Base-by-base conservation (phyloP, 768 basidiomycete species). In the Pilatotrama ljubarskyi region DNA sequence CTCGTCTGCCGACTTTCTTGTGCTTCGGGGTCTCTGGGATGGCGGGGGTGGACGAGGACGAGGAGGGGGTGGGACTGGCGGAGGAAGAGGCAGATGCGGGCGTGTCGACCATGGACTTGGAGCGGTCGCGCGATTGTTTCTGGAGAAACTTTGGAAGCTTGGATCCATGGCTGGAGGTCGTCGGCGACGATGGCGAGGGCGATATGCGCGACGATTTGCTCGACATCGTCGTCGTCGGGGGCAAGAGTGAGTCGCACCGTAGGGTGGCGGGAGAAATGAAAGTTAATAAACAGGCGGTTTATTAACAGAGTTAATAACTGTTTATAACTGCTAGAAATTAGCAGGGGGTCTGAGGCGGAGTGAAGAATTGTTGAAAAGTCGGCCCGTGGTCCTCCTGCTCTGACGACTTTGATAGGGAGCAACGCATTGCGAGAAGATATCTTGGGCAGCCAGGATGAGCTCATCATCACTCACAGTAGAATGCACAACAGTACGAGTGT, bases 121-220 rank as follows among this genome's bases (percentile, higher is more conserved):
- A 81, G 61, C 86, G 76, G 74, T 88, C 87, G 44, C 86, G 80
- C 32, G 72, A 69, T 67, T 82, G 80, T 61, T 86, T 88, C 68
- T 88, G 85, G 9, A 90, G 77, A 66, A 90, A 87, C 69, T 82
- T 87, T 68, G 86, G 78, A 5, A 90, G 74, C 71, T 86, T 88
- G 36, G 84, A 82, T 54, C 73, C 62, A 67, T 77, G 77, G 42
- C 67, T 68, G 25, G 75, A 68, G 42, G 74, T 70, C 38, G 73
- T 68, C 25, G 82, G 77, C 43, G 81, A 75, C 50, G 78, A 70
- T 52, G 81, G 72, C 25, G 76, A 70, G 41, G 77, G 73, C 20
- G 76, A 72, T 54, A 75, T 73, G 69, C 81, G 80, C 43, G 78
- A 63, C 61, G 77, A 75, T 68, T 79, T 79, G 61, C 68, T 72